These are phyloP conservation scores for Podaxis carcinomalis DNA, from an alignment of 768 basidiomycete genomes.

Conservation along the genomic window DNA sequence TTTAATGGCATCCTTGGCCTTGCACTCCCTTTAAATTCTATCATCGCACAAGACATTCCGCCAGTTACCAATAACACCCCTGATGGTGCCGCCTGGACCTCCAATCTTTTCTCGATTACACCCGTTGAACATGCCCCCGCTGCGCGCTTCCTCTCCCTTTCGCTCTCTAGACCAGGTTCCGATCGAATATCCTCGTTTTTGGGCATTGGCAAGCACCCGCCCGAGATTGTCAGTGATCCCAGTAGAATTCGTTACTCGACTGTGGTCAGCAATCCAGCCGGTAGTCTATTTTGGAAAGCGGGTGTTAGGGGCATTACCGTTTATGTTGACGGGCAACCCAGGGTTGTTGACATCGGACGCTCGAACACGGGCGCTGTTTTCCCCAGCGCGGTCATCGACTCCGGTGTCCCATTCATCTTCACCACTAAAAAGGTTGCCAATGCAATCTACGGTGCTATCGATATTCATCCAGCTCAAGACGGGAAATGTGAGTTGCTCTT, in stretches of 20 bases:
- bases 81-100: slow-evolving; percentile 64
- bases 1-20: slow-evolving; percentile 75
- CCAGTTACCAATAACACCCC: slow-evolving; percentile 44
- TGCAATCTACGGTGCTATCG: slow-evolving; percentile 74
- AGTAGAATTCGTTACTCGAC: slow-evolving; percentile 44
- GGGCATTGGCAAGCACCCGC: slow-evolving; percentile 68
- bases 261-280: slow-evolving; percentile 35
- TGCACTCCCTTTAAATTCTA: slow-evolving; percentile 67
- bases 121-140: slow-evolving; percentile 48
- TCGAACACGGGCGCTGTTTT: slow-evolving; percentile 35
- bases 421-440: slow-evolving; percentile 60
- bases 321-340: slow-evolving; percentile 43
- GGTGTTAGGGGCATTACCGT: slow-evolving; percentile 54
- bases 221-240: slow-evolving; percentile 46
- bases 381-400: slow-evolving; percentile 70
- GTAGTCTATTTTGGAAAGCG: slow-evolving; percentile 61
- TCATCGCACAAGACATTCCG: slow-evolving; percentile 51
- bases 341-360: slow-evolving; percentile 35
- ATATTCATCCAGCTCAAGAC: slow-evolving; percentile 51
- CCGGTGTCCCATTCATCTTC: slow-evolving; percentile 65
- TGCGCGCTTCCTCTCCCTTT: slow-evolving; percentile 61
- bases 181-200: slow-evolving; percentile 51
- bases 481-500: slow-evolving; percentile 52
- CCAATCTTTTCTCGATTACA: slow-evolving; percentile 69
- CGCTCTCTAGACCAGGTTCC: slow-evolving; percentile 67